phyloP scores from a whole-genome alignment of 1,284 basidiomycete species.

The Polyporus tsugae region DNA sequence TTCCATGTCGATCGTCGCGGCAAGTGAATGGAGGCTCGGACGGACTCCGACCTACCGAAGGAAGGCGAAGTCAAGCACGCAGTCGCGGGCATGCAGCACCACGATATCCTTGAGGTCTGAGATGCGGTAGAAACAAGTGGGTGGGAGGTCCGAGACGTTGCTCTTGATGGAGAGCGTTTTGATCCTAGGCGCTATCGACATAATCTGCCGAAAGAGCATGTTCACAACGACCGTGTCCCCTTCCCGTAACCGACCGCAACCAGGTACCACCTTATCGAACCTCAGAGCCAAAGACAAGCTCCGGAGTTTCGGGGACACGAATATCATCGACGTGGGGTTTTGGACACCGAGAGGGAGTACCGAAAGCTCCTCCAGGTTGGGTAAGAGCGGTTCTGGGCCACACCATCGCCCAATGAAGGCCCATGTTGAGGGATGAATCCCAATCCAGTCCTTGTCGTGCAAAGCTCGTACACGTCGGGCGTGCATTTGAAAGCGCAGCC shows the following conservation, averaged over 20 bases:
- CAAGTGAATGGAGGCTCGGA: not conserved
- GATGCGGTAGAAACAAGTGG: not conserved
- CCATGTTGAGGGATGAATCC: not conserved
- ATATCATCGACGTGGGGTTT: conserved; percentile 1
- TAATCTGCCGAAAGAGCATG: not conserved
- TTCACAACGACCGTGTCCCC: not conserved
- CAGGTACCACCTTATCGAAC: not conserved
- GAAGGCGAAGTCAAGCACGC: not conserved
- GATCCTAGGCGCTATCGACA: not conserved
- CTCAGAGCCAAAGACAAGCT: not conserved
- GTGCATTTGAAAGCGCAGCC: not conserved
- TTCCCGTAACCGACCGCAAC: not conserved
- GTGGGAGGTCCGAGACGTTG: not conserved
- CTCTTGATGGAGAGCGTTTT: not conserved
- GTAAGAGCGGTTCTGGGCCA: not conserved
- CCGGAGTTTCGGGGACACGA: not conserved
- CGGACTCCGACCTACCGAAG: not conserved
- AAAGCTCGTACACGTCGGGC: not conserved
- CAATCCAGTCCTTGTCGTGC: not conserved
- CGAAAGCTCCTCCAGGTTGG: not conserved
- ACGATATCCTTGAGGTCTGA: not conserved
- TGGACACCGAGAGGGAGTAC: not conserved
- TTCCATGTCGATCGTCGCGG: not conserved
- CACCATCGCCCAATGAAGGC: not conserved
- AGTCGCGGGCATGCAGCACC: not conserved